Evolutionary conservation across 306 rosid genomes (phyloP).

Genomic region (Castanea sativa): DNA sequence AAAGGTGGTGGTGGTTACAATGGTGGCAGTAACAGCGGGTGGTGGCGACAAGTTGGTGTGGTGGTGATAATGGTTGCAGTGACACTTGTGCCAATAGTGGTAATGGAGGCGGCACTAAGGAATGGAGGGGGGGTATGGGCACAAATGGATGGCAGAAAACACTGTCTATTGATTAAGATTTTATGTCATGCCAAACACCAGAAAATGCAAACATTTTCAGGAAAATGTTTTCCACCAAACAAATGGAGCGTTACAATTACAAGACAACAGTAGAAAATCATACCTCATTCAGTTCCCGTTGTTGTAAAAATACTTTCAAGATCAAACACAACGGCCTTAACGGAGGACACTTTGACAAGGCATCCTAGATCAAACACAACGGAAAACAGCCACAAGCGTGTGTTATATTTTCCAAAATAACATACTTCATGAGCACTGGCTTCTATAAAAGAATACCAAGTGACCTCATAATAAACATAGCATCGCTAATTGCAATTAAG

Average conservation of each 20-base stretch:
- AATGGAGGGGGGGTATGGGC: no score
- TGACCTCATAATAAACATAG: not conserved
- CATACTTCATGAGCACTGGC: not conserved
- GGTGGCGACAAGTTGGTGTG: no score
- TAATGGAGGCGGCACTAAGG: no score
- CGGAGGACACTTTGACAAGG: slow-evolving; percentile 69
- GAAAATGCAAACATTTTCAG: no score
- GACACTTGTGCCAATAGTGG: no score
- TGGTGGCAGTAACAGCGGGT: no score
- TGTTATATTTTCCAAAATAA: not conserved
- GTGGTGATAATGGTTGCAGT: no score
- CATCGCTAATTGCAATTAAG: slow-evolving; percentile 3
- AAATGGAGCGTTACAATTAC: not conserved
- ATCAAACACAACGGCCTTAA: slow-evolving; percentile 86
- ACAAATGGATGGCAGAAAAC: no score
- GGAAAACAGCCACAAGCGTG: not conserved
- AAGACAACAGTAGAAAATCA: not conserved
- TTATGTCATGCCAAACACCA: no score
- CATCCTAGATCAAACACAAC: slow-evolving; percentile 55
- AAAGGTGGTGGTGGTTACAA: no score
- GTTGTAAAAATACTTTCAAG: slow-evolving; percentile 88
- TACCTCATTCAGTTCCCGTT: slow-evolving; percentile 96
- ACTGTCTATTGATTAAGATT: no score
- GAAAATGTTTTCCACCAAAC: no score
- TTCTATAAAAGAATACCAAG: not conserved